phyloP scores from a whole-genome alignment of 2,329 filamentous ascomycete genomes.

The Arthrocladium fulminans region DNA sequence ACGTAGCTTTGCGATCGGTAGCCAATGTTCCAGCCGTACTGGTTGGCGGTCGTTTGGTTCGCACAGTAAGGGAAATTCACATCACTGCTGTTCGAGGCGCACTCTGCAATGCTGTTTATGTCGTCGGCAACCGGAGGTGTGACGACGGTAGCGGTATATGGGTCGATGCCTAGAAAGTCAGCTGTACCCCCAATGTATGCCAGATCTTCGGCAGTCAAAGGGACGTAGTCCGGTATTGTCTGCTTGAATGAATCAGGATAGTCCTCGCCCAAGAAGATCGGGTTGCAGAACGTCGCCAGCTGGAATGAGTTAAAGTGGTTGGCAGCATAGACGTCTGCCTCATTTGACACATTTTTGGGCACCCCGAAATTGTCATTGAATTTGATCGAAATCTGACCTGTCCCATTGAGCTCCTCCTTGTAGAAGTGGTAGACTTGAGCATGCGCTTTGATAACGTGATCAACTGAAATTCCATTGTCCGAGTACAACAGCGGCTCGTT shows the following conservation, averaged over 20 bases:
- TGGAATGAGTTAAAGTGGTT: constrained; percentile 29
- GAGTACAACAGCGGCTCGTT: constrained; percentile 34
- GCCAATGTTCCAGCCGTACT: constrained; percentile 51
- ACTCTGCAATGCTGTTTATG: constrained; percentile 38
- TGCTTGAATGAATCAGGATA: constrained; percentile 34
- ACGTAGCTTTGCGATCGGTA: constrained; percentile 29
- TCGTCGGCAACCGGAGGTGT: constrained; percentile 31
- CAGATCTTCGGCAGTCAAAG: constrained; percentile 43
- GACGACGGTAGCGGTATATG: constrained; percentile 50
- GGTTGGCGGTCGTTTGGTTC: constrained; percentile 37
- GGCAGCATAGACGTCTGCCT: constrained; percentile 24
- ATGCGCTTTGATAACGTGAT: constrained; percentile 31
- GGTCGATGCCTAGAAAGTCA: constrained; percentile 51
- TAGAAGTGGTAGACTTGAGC: constrained; percentile 33
- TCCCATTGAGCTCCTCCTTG: constrained; percentile 24
- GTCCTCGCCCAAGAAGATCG: constrained; percentile 37
- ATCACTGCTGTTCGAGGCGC: constrained; percentile 39
- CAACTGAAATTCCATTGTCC: constrained; percentile 29
- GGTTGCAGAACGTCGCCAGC: constrained; percentile 37
- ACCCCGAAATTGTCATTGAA: constrained; percentile 31
- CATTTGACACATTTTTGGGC: constrained; percentile 23
- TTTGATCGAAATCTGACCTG: constrained; percentile 27
- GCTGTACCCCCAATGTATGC: constrained; percentile 41
- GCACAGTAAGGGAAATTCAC: constrained; percentile 47
- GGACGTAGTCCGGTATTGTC: constrained; percentile 25